A percentile compares a stretch with the other conserved stretches of the same genome.
Evolutionary conservation across 441 rosid species (phyloP).

Genomic region (Brassica balearica): DNA sequence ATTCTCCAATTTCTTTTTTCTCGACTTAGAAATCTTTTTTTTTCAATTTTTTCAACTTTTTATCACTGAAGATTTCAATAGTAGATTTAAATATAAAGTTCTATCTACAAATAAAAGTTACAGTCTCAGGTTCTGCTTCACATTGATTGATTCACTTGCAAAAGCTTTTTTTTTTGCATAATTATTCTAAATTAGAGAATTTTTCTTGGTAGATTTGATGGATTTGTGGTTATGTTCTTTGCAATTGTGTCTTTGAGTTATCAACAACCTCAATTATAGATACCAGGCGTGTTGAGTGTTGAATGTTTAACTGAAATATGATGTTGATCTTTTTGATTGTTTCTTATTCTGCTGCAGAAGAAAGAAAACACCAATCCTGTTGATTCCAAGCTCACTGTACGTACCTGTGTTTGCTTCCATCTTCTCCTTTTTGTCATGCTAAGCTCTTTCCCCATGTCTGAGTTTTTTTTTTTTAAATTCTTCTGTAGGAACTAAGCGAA

Average conservation of each 20-base stretch:
- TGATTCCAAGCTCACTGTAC: slow-evolving; percentile 72
- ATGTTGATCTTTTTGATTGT: slow-evolving; percentile 11
- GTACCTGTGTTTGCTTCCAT: background rate
- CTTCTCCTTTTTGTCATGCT: background rate
- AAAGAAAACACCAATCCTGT: slow-evolving; percentile 68
- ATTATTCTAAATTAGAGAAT: no score
- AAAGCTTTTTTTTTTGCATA: background rate
- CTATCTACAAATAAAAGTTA: background rate
- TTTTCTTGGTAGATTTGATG: no score
- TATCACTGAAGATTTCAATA: background rate
- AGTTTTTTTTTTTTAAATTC: background rate
- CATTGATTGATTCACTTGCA: slow-evolving; percentile 16
- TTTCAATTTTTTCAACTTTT: background rate
- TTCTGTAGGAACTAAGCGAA: slow-evolving; percentile 74
- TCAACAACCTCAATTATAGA: no score
- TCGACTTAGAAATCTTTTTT: no score
- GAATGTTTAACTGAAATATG: background rate
- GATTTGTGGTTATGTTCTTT: no score
- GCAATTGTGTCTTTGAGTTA: no score
- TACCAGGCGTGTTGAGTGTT: no score
- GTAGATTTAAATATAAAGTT: background rate
- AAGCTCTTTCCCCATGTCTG: background rate
- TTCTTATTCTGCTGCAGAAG: slow-evolving; percentile 54
- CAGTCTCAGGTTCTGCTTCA: slow-evolving; percentile 6
- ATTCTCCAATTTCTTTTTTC: background rate